phyloP scores from a whole-genome alignment of 768 basidiomycete genomes.

The Royoungia palumana region DNA sequence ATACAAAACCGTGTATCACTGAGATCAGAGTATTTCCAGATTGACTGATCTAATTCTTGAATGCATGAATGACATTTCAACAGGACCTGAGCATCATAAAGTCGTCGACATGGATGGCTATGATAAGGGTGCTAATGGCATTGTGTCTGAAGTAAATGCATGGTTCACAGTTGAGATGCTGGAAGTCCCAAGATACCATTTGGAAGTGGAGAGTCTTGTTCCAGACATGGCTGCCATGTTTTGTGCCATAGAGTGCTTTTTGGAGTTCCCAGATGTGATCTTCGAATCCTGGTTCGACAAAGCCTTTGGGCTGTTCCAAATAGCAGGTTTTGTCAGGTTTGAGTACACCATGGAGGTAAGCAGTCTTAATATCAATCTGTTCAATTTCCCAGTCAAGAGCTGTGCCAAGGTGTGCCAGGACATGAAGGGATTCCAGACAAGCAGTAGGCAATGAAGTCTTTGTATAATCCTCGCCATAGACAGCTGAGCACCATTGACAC shows the following conservation, averaged over 20 bases:
- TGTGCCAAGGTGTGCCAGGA: slow-evolving; percentile 37
- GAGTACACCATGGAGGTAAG: slow-evolving; percentile 36
- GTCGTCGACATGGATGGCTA: slow-evolving; percentile 37
- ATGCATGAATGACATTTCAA: slow-evolving; percentile 4
- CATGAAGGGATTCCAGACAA: slow-evolving; percentile 36
- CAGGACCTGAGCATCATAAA: slow-evolving; percentile 16
- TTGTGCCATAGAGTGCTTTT: slow-evolving; percentile 28
- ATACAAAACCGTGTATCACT: slow-evolving; percentile 31
- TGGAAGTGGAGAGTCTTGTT: slow-evolving; percentile 31
- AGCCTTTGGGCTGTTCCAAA: slow-evolving; percentile 35
- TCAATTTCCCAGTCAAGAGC: slow-evolving; percentile 33
- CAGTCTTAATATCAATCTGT: slow-evolving; percentile 41
- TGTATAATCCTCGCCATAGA: slow-evolving; percentile 40
- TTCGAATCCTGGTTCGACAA: slow-evolving; percentile 14
- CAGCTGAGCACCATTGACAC: slow-evolving; percentile 40
- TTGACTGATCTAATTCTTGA: slow-evolving; percentile 27
- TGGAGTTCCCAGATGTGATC: slow-evolving; percentile 15
- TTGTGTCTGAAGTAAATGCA: slow-evolving; percentile 31
- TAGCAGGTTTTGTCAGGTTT: slow-evolving; percentile 29
- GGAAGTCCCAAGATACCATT: slow-evolving; percentile 33
- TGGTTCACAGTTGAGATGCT: slow-evolving; percentile 24
- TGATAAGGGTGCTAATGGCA: slow-evolving; percentile 20
- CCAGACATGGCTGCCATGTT: slow-evolving; percentile 33
- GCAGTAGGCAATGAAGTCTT: slow-evolving; percentile 41
- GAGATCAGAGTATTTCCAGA: slow-evolving; percentile 35